Evolutionary conservation across 2,329 filamentous ascomycete species (phyloP).

Genomic region (Phaeophleospora eucalypticola): DNA sequence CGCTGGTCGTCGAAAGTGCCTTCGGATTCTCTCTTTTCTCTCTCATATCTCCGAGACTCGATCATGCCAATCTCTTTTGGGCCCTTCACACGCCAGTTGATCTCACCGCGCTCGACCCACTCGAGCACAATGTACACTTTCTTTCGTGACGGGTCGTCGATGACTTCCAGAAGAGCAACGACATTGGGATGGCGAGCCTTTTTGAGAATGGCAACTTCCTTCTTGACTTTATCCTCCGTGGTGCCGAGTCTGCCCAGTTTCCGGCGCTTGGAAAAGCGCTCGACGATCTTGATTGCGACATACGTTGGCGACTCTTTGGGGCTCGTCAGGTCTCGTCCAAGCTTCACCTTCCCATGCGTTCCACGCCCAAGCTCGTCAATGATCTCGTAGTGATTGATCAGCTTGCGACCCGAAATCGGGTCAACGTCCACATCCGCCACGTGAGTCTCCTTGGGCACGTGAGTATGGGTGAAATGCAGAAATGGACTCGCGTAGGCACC

Average conservation of each 20-base stretch:
- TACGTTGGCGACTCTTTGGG: constrained; percentile 51
- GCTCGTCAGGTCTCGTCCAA: constrained; percentile 75
- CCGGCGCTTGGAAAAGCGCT: constrained; percentile 87
- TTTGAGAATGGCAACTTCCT: constrained; percentile 95
- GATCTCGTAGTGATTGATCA: constrained; percentile 97
- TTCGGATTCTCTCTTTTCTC: constrained; percentile 64
- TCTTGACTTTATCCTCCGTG: constrained; percentile 78
- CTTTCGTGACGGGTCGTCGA: constrained; percentile 91
- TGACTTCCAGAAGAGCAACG: constrained; percentile 90
- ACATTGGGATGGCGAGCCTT: constrained; percentile 98
- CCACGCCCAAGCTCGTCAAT: constrained; percentile 93
- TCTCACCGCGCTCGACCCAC: constrained; percentile 89
- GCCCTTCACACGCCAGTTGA: constrained; percentile 88
- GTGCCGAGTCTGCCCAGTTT: constrained; percentile 74
- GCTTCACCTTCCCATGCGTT: constrained; percentile 95
- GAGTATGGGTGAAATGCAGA: constrained; percentile 47
- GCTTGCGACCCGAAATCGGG: constrained; percentile 81
- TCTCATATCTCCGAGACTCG: constrained; percentile 76
- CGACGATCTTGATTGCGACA: constrained; percentile 98
- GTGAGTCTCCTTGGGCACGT: constrained; percentile 63
- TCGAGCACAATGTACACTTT: constrained; percentile 99
- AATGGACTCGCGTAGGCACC: constrained; percentile 48
- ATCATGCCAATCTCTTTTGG: constrained; percentile 76
- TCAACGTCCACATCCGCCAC: constrained; percentile 89
- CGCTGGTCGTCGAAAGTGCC: constrained; percentile 43